These are phyloP conservation scores for Kentomonas sorsogonicus DNA, from an alignment of 208 protist species.

Conservation along the genomic window DNA sequence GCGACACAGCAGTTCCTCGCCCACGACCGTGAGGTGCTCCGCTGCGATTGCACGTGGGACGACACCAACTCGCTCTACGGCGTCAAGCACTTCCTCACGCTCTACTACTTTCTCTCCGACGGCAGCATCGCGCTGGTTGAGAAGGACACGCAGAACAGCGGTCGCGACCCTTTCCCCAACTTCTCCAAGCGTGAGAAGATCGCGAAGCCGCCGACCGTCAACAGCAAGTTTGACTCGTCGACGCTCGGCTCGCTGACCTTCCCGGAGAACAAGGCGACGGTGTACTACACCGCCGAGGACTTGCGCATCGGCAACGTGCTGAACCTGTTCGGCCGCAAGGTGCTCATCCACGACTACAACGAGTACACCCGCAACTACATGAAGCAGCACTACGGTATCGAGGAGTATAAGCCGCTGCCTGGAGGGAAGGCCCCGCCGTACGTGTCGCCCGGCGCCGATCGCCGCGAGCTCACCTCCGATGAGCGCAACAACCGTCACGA, in stretches of 20 bases:
- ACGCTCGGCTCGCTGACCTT: conserved; percentile 93
- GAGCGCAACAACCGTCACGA: conserved; percentile 77
- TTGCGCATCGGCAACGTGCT: conserved; percentile 90
- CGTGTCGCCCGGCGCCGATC: conserved; percentile 56
- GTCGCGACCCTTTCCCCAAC: conserved; percentile 94
- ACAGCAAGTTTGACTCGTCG: conserved; percentile 56
- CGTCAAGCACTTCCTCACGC: conserved; percentile 87
- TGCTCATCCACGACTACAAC: conserved; percentile 94
- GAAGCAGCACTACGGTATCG: conserved; percentile 55
- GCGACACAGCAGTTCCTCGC: conserved; percentile 89
- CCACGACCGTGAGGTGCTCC: conserved; percentile 95
- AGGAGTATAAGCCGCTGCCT: conserved; percentile 47
- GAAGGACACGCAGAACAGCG: conserved; percentile 93
- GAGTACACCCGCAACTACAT: conserved; percentile 90
- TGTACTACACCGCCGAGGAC: conserved; percentile 94
- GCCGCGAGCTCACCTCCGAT: conserved; percentile 85
- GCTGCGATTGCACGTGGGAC: conserved; percentile 96
- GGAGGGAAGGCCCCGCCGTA: conserved; percentile 56
- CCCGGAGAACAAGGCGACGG: conserved; percentile 81
- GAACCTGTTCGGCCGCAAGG: conserved; percentile 78
- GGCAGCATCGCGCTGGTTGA: conserved; percentile 94
- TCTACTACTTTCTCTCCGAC: conserved; percentile 97
- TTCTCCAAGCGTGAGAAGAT: conserved; percentile 93
- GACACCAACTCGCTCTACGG: conserved; percentile 86
- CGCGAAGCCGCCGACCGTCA: conserved; percentile 54